Evolutionary conservation across 2,329 filamentous ascomycete genomes (phyloP), one percentile per base, ranked within the genome.

Genomic region (Fragosphaeria purpurea): DNA sequence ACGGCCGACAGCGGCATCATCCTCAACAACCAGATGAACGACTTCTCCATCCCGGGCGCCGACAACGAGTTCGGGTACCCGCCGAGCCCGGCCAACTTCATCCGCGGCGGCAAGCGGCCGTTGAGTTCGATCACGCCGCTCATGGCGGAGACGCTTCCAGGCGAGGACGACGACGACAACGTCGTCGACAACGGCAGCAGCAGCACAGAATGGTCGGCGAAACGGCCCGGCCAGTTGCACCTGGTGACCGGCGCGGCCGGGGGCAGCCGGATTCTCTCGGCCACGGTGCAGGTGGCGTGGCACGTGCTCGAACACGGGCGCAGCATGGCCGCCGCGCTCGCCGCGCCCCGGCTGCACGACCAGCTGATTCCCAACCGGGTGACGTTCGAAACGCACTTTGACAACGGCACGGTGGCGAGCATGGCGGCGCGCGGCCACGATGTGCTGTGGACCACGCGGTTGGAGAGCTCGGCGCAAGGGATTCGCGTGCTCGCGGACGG

Each of bases 31-130:
- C 76, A 84, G 65, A 80, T 80, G 74, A 77, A 83, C 70, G 88
- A 95, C 69, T 96, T 96, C 70, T 88, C 83, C 46, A 89, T 95
- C 59, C 90, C 91, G 0, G 80, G 80, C 48, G 70, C 76, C 2
- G 75, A 74, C 52, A 95, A 95, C 63, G 80, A 83, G 32, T 97
- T 96, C 63, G 89, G 88, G 48, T 95, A 88, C 68, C 77, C 83
- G 43, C 89, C 91, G 2, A 83, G 80, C 1, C 79, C 81, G 4
- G 77, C 83, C 43, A 96, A 97, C 73, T 96, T 82, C 63, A 82
- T 96, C 63, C 77, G 81, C 5, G 81, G 88, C 0, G 76, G 80
- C 45, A 96, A 96, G 67, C 80, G 91, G 0, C 88, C 90, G 0
- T 71, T 96, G 4, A 90, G 85, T 2, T 90, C 85, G 55, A 89